Evolutionary conservation across 2,329 filamentous ascomycete species (phyloP).

Genomic region (Pseudopithomyces maydicus): DNA sequence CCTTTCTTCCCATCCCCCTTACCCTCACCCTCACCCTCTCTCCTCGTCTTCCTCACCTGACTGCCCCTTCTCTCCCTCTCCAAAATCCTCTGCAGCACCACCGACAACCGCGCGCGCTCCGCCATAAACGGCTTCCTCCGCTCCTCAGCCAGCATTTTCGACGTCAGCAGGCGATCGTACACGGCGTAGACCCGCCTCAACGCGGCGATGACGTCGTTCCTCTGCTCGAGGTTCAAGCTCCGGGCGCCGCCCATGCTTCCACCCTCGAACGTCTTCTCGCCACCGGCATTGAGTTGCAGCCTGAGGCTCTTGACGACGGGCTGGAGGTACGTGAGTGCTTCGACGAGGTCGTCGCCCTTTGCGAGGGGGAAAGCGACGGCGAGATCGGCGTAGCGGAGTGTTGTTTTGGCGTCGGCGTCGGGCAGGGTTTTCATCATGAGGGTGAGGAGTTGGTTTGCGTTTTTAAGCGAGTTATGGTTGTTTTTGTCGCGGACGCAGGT

Average conservation of each 20-base stretch:
- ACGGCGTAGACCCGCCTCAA: slow-evolving; percentile 35
- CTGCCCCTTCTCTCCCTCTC: no score
- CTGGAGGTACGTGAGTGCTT: slow-evolving; percentile 33
- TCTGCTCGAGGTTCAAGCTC: slow-evolving; percentile 20
- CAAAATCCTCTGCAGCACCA: slow-evolving; percentile 26
- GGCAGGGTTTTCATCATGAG: slow-evolving; percentile 33
- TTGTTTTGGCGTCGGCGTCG: slow-evolving; percentile 36
- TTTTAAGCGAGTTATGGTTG: slow-evolving; percentile 70
- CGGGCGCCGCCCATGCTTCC: background rate
- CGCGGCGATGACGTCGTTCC: slow-evolving; percentile 32
- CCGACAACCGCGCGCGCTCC: slow-evolving; percentile 30
- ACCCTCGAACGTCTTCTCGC: slow-evolving; percentile 1
- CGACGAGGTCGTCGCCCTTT: slow-evolving; percentile 34
- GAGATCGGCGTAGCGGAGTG: slow-evolving; percentile 38
- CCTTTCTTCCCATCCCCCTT: no score
- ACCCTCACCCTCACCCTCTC: no score
- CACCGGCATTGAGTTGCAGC: slow-evolving; percentile 37
- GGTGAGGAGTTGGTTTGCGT: slow-evolving; percentile 69
- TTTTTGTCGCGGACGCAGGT: slow-evolving; percentile 77
- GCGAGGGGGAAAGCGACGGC: slow-evolving; percentile 32
- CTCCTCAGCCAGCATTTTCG: slow-evolving; percentile 36
- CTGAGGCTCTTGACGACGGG: slow-evolving; percentile 33
- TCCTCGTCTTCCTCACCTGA: no score
- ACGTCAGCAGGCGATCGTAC: slow-evolving; percentile 36
- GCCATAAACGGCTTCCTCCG: slow-evolving; percentile 32